Percentiles rank a stretch among this genome's conserved stretches.
phyloP scores from a whole-genome alignment of 73 alveolate species.

The Tetrahymena malaccensis region DNA sequence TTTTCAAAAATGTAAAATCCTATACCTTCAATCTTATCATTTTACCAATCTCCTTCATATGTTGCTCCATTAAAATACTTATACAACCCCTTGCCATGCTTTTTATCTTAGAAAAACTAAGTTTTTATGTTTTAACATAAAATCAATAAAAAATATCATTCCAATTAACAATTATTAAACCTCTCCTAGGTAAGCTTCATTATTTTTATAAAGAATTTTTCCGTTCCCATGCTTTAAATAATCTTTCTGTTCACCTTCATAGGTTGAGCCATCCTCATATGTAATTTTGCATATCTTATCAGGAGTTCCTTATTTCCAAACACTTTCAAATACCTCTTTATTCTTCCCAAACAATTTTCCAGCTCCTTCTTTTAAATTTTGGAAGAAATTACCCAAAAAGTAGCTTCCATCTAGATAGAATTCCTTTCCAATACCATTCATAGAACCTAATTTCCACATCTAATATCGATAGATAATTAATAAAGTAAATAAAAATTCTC shows the following conservation, averaged over 20 bases:
- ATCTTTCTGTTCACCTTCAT: neutral
- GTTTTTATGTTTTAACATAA: neutral
- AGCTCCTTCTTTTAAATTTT: neutral
- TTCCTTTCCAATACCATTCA: neutral
- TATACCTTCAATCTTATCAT: constrained; percentile 20
- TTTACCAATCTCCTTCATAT: constrained; percentile 19
- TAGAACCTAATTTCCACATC: neutral
- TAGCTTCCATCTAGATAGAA: neutral
- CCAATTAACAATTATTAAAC: neutral
- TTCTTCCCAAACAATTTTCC: neutral
- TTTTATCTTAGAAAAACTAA: constrained; percentile 10
- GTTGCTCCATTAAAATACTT: neutral
- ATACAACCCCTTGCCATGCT: constrained; percentile 2
- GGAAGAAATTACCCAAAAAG: neutral
- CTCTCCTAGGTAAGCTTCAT: neutral
- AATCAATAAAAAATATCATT: neutral
- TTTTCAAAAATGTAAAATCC: neutral
- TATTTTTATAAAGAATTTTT: neutral
- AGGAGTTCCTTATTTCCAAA: neutral
- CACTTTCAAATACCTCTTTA: neutral
- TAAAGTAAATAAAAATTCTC: neutral
- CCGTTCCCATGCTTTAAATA: neutral
- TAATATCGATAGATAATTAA: neutral
- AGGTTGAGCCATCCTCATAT: neutral
- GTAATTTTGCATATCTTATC: neutral